phyloP scores from a whole-genome alignment of 1,284 basidiomycete species.

The Malassezia pachydermatis region DNA sequence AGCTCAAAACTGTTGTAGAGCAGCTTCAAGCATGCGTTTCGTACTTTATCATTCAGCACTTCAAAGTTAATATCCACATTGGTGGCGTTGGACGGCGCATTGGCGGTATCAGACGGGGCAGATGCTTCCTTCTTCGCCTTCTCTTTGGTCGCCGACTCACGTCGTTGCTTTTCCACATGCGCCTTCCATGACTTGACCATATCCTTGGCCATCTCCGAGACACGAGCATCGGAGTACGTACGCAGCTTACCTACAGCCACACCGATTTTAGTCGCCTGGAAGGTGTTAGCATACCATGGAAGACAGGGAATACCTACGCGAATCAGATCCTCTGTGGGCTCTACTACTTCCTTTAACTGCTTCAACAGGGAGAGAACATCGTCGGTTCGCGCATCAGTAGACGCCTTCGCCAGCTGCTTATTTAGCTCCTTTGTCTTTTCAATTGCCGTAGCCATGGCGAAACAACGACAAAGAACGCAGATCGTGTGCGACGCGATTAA shows the following conservation, averaged over 20 bases:
- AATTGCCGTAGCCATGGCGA: constrained; percentile 13
- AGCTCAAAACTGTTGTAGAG: constrained; percentile 74
- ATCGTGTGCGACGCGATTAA: background rate
- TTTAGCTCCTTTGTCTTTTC: constrained; percentile 32
- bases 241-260: constrained; percentile 84
- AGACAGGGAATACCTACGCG: constrained; percentile 52
- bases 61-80: constrained; percentile 36
- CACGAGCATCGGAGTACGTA: constrained; percentile 60
- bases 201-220: constrained; percentile 77
- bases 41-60: constrained; percentile 54
- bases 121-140: constrained; percentile 27
- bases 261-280: constrained; percentile 57
- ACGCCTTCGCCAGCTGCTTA: constrained; percentile 30
- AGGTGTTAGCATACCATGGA: background rate
- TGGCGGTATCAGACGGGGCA: constrained; percentile 1
- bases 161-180: constrained; percentile 39
- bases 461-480: background rate
- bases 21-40: constrained; percentile 80
- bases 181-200: constrained; percentile 57
- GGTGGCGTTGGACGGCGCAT: constrained; percentile 7
- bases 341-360: constrained; percentile 65
- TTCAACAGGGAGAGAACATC: constrained; percentile 63
- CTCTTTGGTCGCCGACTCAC: constrained; percentile 50
- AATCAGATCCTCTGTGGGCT: constrained; percentile 74
- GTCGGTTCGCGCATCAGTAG: constrained; percentile 50